A percentile compares a stretch with the other conserved stretches of the same genome.
Conservation (phyloP, 768 basidiomycete genomes). For the Dioszegia crocea region DNA sequence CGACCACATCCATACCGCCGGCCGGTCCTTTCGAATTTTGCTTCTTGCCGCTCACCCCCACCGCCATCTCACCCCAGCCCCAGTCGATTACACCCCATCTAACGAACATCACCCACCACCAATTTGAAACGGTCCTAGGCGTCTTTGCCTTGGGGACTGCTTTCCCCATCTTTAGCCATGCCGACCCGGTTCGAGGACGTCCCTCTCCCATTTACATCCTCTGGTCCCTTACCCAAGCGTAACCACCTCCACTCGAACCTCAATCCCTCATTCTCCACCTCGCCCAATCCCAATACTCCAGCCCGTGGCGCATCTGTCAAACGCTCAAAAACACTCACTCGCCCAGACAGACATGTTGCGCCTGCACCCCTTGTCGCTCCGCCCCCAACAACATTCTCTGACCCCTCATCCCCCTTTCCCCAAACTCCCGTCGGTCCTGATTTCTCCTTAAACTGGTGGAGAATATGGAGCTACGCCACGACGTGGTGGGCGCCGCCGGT, state of each 20-base stretch:
- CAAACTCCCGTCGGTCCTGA: constrained; percentile 5
- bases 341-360: constrained; percentile 90
- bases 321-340: constrained; percentile 90
- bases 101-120: neutral
- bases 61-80: too few species aligned
- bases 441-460: constrained; percentile 60
- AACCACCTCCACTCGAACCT: constrained; percentile 13
- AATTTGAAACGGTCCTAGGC: too few species aligned
- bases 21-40: neutral
- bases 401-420: constrained; percentile 14
- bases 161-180: too few species aligned
- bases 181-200: constrained; percentile 28
- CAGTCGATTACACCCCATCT: neutral
- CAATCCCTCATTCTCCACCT: constrained; percentile 1
- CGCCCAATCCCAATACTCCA: neutral
- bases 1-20: neutral
- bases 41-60: too few species aligned
- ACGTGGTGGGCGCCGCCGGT: constrained; percentile 86
- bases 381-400: constrained; percentile 52
- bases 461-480: constrained; percentile 67
- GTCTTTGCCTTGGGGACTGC: too few species aligned
- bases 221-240: constrained; percentile 31
- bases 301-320: constrained; percentile 25
- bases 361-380: constrained; percentile 92
- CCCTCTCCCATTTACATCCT: constrained; percentile 36